Evolutionary conservation across 2,329 filamentous ascomycete species (phyloP).

Genomic region (Xylaria sp.): DNA sequence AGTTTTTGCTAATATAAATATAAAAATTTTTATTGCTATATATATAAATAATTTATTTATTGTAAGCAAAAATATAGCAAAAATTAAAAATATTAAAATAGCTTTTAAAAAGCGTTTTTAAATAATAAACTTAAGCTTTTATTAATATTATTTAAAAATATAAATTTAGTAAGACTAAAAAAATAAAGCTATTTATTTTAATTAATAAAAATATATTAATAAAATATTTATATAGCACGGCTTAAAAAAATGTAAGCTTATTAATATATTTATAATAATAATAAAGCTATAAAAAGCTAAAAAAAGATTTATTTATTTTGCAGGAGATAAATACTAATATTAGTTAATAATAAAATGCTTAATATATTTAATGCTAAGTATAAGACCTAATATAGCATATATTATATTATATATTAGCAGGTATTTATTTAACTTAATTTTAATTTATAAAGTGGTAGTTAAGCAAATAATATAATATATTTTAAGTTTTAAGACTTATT

Average conservation of each 20-base stretch:
- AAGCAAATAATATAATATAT: slow-evolving; percentile 10
- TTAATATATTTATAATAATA: slow-evolving; percentile 17
- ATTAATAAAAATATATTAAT: slow-evolving; percentile 25
- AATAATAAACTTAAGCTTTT: slow-evolving; percentile 14
- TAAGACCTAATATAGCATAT: background rate
- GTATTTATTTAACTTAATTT: slow-evolving; percentile 9
- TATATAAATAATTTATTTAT: slow-evolving; percentile 20
- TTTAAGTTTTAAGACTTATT: slow-evolving; percentile 8
- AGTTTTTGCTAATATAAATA: slow-evolving; percentile 10
- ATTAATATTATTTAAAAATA: slow-evolving; percentile 23
- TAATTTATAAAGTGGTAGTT: slow-evolving; percentile 13
- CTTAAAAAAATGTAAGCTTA: slow-evolving; percentile 9
- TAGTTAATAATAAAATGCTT: background rate
- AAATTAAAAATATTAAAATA: slow-evolving; percentile 22
- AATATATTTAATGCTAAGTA: slow-evolving; percentile 20
- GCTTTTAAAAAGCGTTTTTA: slow-evolving; percentile 5
- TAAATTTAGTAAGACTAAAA: background rate
- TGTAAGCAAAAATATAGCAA: background rate
- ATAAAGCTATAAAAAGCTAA: slow-evolving; percentile 22
- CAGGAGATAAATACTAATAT: too few species aligned
- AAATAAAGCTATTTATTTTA: slow-evolving; percentile 25
- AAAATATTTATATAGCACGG: slow-evolving; percentile 16
- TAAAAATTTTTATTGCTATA: slow-evolving; percentile 12
- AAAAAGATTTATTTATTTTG: slow-evolving; percentile 4
- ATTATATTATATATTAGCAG: slow-evolving; percentile 10